phyloP scores from a whole-genome alignment of 441 rosid species.

The Adansonia gregorii region DNA sequence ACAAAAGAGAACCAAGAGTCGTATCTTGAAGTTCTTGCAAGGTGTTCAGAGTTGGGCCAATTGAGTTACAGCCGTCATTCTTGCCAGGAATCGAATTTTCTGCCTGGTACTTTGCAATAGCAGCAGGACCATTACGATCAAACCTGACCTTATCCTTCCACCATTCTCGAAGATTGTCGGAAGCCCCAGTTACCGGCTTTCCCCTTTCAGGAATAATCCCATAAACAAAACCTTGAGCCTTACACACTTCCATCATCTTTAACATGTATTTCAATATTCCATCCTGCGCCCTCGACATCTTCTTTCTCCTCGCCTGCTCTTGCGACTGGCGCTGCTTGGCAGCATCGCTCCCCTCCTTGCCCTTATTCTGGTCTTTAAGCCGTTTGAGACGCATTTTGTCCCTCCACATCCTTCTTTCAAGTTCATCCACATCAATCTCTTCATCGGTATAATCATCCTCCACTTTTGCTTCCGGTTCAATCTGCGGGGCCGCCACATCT shows the following conservation, averaged over 20 bases:
- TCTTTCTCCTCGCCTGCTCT: slow-evolving; percentile 91
- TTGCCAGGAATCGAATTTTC: slow-evolving; percentile 55
- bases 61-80: slow-evolving; percentile 42
- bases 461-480: slow-evolving; percentile 42
- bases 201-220: slow-evolving; percentile 94
- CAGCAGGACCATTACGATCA: slow-evolving; percentile 90
- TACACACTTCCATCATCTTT: slow-evolving; percentile 78
- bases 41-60: slow-evolving; percentile 59
- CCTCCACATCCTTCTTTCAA: slow-evolving; percentile 83
- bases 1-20: slow-evolving; percentile 86
- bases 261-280: slow-evolving; percentile 84
- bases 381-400: slow-evolving; percentile 66
- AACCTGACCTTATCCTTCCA: slow-evolving; percentile 96
- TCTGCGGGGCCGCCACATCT: slow-evolving; percentile 38
- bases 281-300: slow-evolving; percentile 82
- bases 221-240: slow-evolving; percentile 89
- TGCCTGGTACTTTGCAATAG: slow-evolving; percentile 65
- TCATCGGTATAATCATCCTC: slow-evolving; percentile 63
- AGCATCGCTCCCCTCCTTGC: slow-evolving; percentile 57
- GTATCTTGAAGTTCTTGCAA: slow-evolving; percentile 94
- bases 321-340: slow-evolving; percentile 86
- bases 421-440: slow-evolving; percentile 70
- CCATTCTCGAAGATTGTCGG: slow-evolving; percentile 93
- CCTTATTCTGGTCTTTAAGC: slow-evolving; percentile 64
- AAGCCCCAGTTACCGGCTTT: slow-evolving; percentile 80